Percentiles rank a stretch among this genome's conserved stretches.
Conservation (phyloP, 2,329 filamentous ascomycete genomes). For the Chaetomium strumarium region DNA sequence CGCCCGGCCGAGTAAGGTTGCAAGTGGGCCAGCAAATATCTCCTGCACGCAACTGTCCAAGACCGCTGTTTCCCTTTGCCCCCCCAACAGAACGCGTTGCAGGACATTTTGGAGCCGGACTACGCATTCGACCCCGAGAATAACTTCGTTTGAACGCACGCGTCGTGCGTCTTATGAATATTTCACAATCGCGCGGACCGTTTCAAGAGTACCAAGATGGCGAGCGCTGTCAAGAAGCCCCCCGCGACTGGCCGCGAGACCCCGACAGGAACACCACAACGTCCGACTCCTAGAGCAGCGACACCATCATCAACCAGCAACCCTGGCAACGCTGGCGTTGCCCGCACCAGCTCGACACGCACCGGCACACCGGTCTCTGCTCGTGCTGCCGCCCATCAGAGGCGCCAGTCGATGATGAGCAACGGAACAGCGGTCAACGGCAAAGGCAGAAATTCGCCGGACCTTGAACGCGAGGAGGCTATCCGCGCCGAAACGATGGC, state of each 20-base stretch:
- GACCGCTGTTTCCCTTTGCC: slow-evolving; percentile 7
- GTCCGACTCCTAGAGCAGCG: slow-evolving; percentile 39
- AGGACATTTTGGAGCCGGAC: background rate
- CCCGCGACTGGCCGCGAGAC: slow-evolving; percentile 43
- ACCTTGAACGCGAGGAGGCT: slow-evolving; percentile 57
- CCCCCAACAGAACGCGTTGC: background rate
- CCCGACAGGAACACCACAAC: slow-evolving; percentile 35
- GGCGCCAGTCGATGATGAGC: slow-evolving; percentile 45
- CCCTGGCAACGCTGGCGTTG: slow-evolving; percentile 33
- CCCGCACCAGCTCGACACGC: slow-evolving; percentile 61
- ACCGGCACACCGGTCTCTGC: slow-evolving; percentile 64
- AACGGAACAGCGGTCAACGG: slow-evolving; percentile 32
- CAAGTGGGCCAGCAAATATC: slow-evolving; percentile 13
- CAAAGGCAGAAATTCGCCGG: slow-evolving; percentile 34
- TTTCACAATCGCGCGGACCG: background rate
- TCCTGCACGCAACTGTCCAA: background rate
- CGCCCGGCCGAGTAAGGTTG: slow-evolving; percentile 6
- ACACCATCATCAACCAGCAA: slow-evolving; percentile 42
- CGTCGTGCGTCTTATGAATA: background rate
- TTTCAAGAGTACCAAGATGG: slow-evolving; percentile 35
- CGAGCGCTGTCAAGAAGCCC: slow-evolving; percentile 48
- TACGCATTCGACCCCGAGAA: background rate
- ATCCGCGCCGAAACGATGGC: slow-evolving; percentile 73
- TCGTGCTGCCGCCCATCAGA: slow-evolving; percentile 61
- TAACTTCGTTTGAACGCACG: background rate